phyloP scores from a whole-genome alignment of 2,329 filamentous ascomycete genomes.

The Zymoseptoria ardabiliae region DNA sequence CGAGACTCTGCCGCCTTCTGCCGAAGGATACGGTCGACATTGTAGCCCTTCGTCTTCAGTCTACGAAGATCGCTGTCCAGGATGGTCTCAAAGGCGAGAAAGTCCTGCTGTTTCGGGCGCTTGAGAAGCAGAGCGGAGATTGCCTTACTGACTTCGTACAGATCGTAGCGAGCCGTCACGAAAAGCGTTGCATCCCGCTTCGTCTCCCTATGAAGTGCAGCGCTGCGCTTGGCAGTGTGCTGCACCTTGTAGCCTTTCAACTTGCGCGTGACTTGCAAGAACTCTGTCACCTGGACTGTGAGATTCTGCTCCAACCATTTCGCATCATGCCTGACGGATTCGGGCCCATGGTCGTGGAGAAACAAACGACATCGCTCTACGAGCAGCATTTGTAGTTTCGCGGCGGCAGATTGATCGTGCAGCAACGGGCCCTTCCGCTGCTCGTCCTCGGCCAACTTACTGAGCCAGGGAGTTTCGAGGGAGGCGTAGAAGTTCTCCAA shows the following conservation, averaged over 20 bases:
- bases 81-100: conserved; percentile 84
- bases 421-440: conserved; percentile 61
- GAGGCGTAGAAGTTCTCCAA: conserved; percentile 78
- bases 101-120: conserved; percentile 79
- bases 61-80: conserved; percentile 77
- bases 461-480: conserved; percentile 71
- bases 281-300: conserved; percentile 66
- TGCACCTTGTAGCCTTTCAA: conserved; percentile 61
- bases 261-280: conserved; percentile 69
- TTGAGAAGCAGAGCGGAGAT: conserved; percentile 73
- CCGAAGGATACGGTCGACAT: conserved; percentile 87
- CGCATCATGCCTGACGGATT: conserved; percentile 76
- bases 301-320: conserved; percentile 89
- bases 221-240: conserved; percentile 68
- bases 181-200: conserved; percentile 60
- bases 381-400: conserved; percentile 68
- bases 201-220: conserved; percentile 54
- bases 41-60: conserved; percentile 82
- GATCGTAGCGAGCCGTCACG: conserved; percentile 67
- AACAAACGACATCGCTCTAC: conserved; percentile 85
- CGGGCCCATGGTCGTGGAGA: conserved; percentile 70
- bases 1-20: conserved; percentile 81
- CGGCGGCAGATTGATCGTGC: conserved; percentile 60
- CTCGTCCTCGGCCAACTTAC: conserved; percentile 70
- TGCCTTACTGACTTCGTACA: conserved; percentile 87